A percentile compares a stretch with the other conserved stretches of the same genome.
Conservation (phyloP, 257 asterid species). For the Verbena officinalis region DNA sequence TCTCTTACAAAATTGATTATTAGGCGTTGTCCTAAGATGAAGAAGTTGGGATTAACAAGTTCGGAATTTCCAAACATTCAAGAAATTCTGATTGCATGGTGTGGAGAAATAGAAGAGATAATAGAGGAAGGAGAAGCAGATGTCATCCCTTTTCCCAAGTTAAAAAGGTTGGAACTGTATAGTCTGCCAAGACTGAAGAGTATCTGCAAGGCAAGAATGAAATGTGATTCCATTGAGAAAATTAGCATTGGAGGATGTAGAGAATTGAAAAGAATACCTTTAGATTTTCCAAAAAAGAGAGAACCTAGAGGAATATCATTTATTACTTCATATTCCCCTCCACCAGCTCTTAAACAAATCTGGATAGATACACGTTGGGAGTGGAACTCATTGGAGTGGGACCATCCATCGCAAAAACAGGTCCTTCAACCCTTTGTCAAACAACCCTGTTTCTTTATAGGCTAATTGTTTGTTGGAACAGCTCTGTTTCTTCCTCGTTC, state of each 20-base stretch:
- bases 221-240: conserved; percentile 19
- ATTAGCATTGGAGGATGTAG: conserved; percentile 11
- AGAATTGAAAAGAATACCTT: conserved; percentile 19
- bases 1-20: neutral
- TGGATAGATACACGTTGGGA: no score
- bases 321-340: neutral
- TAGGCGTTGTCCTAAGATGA: conserved; percentile 13
- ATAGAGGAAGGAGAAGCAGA: neutral
- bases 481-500: neutral
- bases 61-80: neutral
- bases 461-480: no score
- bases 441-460: no score
- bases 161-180: neutral
- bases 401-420: neutral
- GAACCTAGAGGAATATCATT: no score
- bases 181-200: conserved; percentile 12
- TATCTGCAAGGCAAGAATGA: conserved; percentile 21
- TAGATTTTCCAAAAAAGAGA: neutral
- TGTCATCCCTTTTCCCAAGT: conserved; percentile 8
- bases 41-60: conserved; percentile 19
- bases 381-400: no score
- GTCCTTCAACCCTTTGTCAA: neutral
- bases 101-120: no score
- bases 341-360: neutral
- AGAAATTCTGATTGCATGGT: no score